Conservation (phyloP, 352 stramenopile genomes). For the Ophiocytium majus region DNA sequence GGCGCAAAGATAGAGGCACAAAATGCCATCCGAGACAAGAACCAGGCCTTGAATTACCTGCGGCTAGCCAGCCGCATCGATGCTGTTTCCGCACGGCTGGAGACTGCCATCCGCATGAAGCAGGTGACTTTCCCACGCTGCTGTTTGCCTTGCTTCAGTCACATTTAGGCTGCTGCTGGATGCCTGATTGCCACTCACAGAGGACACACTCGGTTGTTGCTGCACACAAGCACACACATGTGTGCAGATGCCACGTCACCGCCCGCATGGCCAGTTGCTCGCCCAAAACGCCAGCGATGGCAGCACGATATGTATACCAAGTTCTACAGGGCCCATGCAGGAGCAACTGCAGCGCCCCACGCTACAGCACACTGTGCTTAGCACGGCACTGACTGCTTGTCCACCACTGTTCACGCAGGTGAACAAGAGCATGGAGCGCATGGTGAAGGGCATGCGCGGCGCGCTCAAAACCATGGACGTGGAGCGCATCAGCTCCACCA, state of each 20-base stretch:
- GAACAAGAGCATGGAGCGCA: constrained; percentile 90
- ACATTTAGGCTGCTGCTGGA: no score
- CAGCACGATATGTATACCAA: no score
- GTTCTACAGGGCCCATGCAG: no score
- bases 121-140: constrained; percentile 45
- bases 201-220: no score
- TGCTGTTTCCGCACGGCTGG: constrained; percentile 87
- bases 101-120: constrained; percentile 94
- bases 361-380: background rate
- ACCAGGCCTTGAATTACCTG: constrained; percentile 90
- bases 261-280: no score
- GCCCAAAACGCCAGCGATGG: no score
- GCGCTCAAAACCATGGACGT: constrained; percentile 95
- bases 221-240: no score
- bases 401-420: constrained; percentile 59
- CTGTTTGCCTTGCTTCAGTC: background rate
- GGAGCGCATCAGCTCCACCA: constrained; percentile 63
- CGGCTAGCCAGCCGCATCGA: constrained; percentile 91
- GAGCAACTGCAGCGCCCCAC: no score
- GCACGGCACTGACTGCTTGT: background rate
- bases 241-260: no score
- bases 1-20: constrained; percentile 95
- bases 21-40: constrained; percentile 83
- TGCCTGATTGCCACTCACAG: no score
- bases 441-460: constrained; percentile 94